Evolutionary conservation across 352 stramenopile genomes (phyloP).

Genomic region (Phytopythium litorale): DNA sequence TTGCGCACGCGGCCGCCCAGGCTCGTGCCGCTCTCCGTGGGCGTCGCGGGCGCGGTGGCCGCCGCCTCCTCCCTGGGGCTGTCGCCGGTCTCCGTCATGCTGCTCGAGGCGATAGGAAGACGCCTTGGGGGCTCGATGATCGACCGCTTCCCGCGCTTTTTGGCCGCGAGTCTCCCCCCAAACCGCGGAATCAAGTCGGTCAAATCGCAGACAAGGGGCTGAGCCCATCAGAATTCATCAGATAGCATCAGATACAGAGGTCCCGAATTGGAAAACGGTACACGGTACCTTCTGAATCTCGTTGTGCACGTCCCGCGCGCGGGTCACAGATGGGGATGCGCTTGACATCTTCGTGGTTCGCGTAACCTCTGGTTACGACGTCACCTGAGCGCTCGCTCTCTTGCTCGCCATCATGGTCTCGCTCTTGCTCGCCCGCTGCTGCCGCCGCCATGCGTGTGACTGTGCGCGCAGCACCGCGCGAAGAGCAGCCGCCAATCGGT

Average conservation of each 20-base stretch:
- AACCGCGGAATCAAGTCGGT: neutral
- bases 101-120: neutral
- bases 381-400: too few relatives aligned
- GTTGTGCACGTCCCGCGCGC: too few relatives aligned
- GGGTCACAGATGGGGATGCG: too few relatives aligned
- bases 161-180: neutral
- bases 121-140: neutral
- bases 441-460: neutral
- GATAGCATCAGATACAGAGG: neutral
- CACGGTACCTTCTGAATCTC: too few relatives aligned
- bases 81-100: neutral
- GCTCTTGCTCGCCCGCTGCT: neutral
- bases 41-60: conserved; percentile 5
- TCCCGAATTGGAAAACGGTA: too few relatives aligned
- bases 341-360: too few relatives aligned
- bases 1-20: conserved; percentile 49
- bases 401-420: neutral
- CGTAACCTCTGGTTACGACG: too few relatives aligned
- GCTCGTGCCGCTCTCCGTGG: conserved; percentile 18
- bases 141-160: neutral
- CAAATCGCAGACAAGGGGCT: neutral
- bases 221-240: too few relatives aligned
- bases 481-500: too few relatives aligned
- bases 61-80: neutral
- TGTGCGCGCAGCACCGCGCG: neutral